Evolutionary conservation across 345 rosid species (phyloP).

Genomic region (Euphorbia lathyris): DNA sequence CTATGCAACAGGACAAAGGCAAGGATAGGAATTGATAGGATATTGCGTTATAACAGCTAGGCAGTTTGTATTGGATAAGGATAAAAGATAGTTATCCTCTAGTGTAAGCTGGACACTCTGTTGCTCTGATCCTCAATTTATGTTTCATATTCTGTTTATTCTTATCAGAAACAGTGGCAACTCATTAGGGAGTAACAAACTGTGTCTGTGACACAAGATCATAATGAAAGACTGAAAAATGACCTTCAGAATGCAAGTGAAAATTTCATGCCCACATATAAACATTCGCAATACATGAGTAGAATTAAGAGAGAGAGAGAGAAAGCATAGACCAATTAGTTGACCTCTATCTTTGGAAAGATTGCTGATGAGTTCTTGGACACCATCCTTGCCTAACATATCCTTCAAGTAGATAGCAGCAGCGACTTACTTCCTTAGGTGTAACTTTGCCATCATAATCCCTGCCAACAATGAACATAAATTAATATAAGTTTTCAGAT

Average conservation of each 20-base stretch:
- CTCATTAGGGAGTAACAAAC: too few relatives aligned
- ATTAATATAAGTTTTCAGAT: too few relatives aligned
- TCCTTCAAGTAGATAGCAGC: constrained; percentile 79
- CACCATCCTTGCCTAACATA: constrained; percentile 67
- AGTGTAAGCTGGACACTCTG: too few relatives aligned
- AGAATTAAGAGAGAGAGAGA: not conserved
- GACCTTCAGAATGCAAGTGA: not conserved
- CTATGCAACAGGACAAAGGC: too few relatives aligned
- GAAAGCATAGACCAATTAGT: constrained; percentile 8
- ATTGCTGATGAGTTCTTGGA: constrained; percentile 68
- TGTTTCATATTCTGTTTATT: too few relatives aligned
- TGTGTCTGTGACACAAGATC: not conserved
- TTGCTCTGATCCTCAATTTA: too few relatives aligned
- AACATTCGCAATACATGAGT: not conserved
- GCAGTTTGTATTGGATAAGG: too few relatives aligned
- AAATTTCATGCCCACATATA: not conserved
- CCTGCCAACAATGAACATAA: too few relatives aligned
- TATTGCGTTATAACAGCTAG: too few relatives aligned
- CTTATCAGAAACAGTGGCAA: too few relatives aligned
- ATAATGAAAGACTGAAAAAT: not conserved
- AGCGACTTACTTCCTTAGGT: constrained; percentile 78
- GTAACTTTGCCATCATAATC: constrained; percentile 87
- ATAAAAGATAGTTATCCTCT: too few relatives aligned
- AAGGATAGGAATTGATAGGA: too few relatives aligned
- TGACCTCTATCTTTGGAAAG: constrained; percentile 78